Evolutionary conservation across 148 eudicot species (phyloP), one percentile per base, ranked within the genome.

Genomic region (Oxyria digyna): DNA sequence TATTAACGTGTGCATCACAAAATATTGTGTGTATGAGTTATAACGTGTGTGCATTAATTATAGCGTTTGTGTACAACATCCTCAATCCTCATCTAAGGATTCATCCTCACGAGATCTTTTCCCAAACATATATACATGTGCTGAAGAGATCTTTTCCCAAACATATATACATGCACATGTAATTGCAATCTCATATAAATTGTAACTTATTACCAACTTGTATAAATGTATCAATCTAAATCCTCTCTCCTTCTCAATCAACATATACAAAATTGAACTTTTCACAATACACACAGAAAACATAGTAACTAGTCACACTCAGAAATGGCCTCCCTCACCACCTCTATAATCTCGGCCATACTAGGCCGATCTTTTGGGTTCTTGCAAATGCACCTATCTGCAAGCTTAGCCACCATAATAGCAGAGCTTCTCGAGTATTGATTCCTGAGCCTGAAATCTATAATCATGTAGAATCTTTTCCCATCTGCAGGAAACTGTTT

Each of bases 401-500:
- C 85, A 69, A 82, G 67, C 49, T 69, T 79, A 27, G 83, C 85
- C 8, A 82, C 74, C 41, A 64, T 77, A 26, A 72, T 18, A 46
- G 81, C 83, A 23, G 77, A 78, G 32, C 29, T 67, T 24, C 75
- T 62, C 2, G 82, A 77, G 63, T 69, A 82, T 6, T 75, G 73
- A 9, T 82, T 82, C 37, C 71, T 32, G 13, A 82, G 68, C 33
- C 81, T 62, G 20, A 73, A 76, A 50, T 82, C 85, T 5, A 82
- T 77, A 13, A 82, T 79, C 83, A 79, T 77, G 46, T 35, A 57
- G 63, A 82, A 79, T 31, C 37, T 80, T 48, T 59, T 75, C 27
- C 75, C 77, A 10, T 82, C 85, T 42, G 78, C 77, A 26, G 85
- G 85, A 73, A 37, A 82, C 26, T 74, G 70, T 52, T 79, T 82